Evolutionary conservation across 257 asterid species (phyloP).

Genomic region (Euphrasia confusa): DNA sequence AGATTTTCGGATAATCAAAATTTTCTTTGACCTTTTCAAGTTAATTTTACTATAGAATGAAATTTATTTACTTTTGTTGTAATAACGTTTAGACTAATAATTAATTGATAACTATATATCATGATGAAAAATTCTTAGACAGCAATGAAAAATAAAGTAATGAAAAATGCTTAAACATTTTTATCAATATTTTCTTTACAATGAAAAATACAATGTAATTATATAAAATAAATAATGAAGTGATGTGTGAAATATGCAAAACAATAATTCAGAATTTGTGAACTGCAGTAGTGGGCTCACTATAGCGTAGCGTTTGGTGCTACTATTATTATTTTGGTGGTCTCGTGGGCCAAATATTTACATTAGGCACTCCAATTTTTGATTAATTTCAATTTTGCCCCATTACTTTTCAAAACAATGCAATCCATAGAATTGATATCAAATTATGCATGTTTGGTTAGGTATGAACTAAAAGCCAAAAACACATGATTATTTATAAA

Average conservation of each 20-base stretch:
- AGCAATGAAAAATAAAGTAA: too few species aligned
- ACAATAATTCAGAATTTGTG: slow-evolving; percentile 1
- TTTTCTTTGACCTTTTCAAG: too few species aligned
- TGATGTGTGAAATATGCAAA: too few species aligned
- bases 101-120: background rate
- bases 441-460: background rate
- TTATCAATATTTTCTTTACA: too few species aligned
- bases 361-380: slow-evolving; percentile 1
- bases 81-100: too few species aligned
- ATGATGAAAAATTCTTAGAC: too few species aligned
- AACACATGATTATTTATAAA: background rate
- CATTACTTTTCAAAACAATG: background rate
- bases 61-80: background rate
- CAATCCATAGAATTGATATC: background rate
- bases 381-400: background rate
- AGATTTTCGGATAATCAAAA: background rate
- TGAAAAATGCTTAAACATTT: too few species aligned
- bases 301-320: slow-evolving; percentile 12
- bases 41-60: too few species aligned
- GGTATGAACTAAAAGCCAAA: background rate
- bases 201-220: too few species aligned
- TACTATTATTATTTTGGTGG: background rate
- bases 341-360: slow-evolving; percentile 2
- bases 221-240: too few species aligned
- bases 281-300: slow-evolving; percentile 4